Evolutionary conservation across 306 rosid species (phyloP), one percentile per base, ranked within the genome.

Genomic region (Trifolium repens): DNA sequence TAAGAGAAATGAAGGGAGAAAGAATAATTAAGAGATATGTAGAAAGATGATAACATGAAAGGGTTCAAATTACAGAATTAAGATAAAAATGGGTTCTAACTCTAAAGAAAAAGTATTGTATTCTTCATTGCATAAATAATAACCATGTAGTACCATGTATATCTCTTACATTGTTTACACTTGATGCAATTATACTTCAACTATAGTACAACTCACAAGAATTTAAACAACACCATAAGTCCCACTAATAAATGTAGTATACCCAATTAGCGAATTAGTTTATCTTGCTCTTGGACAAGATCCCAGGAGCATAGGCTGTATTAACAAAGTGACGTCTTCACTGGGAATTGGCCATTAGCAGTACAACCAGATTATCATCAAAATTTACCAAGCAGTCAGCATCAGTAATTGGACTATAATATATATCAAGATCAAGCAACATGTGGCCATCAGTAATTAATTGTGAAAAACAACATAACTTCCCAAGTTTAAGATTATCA

Each of bases 241-340:
- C 22, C 14, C 69, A 63, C 27, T 11, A 70, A 50, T 30, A 61
- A 49, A 54, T 13, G 26, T 53, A 6, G 49, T 40, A 65, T 39
- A 67, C 43, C 42, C 5, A 12, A 72, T 40, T 72, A 67, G 0
- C 42, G 27, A 72, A 58, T 8, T 71, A 19, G 37, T 55, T 71
- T 53, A 53, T 35, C 2, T 32, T 52, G 7, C 35, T 35, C 2
- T 32, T 52, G 7, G 55, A 32, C 14, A 70, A 34, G 46, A 55
- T 37, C 62, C 69, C 43, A 8, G 47, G 9, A 34, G 19, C 9
- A 54, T 47, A 6, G 37, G 14, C 39, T 55, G n/a, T 9, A 59
- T 59, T 34, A 57, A 70, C 61, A n/a, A n/a, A 24, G 14, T 13
- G 42, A 15, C 5, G 49, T 46, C 59, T 61, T 47, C 46, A 61